Evolutionary conservation across 768 basidiomycete genomes (phyloP), one percentile per base, ranked within the genome.

Genomic region (Boletellus sp.): DNA sequence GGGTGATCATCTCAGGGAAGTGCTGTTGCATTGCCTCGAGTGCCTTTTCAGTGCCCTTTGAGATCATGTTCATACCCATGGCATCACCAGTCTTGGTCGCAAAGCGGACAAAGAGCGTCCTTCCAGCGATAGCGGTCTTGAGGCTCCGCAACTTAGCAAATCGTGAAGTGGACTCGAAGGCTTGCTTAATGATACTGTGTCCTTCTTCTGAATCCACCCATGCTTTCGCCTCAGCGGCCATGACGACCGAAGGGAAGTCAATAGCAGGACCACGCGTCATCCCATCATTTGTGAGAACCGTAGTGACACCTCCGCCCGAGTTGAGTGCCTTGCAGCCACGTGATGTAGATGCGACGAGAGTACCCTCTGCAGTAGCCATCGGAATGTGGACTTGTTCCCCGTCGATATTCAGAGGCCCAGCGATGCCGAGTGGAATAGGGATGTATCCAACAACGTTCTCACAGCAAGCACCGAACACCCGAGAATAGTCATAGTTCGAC

Each of bases 11-110:
- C 52, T 86, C 84, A 4, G 95, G 95, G 75, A 92, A 99, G 60
- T 84, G 70, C 43, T 76, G 74, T 58, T 79, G 76, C 79, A 92
- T 77, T 19, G 76, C 79, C 61, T 87, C 92, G 12, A 99, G 78
- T 19, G 94, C 94, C 70, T 89, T 90, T 74, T 98, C 96, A 10
- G 93, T 94, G 3, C 94, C 96, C 72, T 99, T 99, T 9, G 88
- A 90, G 64, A 98, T 96, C 96, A 98, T 99, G 76, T 99, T 99
- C 96, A 99, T 99, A 16, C 96, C 96, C 95, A 98, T 99, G 36
- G 96, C 95, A 62, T 98, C 95, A 26, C 94, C 96, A 0, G 96
- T 98, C 47, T 82, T 84, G 13, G 94, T 96, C 51, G 89, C 88
- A 63, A 99, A 97, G 41, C 96, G 82, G 20, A 97, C 84, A 65